Percentiles rank a stretch among this genome's conserved stretches.
Evolutionary conservation across 192 early-diverging fungal genomes (phyloP).

Genomic region (Gaertneriomyces sp.): DNA sequence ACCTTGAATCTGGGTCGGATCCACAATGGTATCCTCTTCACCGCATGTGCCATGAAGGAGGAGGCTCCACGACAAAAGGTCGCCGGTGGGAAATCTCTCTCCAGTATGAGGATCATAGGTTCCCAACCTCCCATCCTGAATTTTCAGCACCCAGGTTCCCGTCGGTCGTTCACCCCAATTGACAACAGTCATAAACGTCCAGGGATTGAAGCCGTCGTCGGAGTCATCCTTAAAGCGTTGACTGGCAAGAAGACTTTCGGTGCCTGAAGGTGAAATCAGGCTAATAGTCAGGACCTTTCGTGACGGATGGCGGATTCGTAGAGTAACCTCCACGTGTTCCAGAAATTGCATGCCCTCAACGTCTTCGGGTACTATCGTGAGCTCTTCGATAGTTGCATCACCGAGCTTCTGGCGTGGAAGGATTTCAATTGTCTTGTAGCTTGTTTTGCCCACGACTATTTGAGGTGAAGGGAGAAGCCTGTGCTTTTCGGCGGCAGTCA

Average conservation of each 20-base stretch:
- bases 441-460: constrained; percentile 36
- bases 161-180: constrained; percentile 48
- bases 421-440: constrained; percentile 43
- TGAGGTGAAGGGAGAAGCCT: constrained; percentile 62
- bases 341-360: constrained; percentile 49
- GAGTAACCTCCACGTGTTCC: constrained; percentile 82
- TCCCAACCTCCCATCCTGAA: constrained; percentile 31
- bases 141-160: constrained; percentile 42
- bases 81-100: constrained; percentile 17
- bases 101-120: constrained; percentile 19
- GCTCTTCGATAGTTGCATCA: background rate
- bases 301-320: constrained; percentile 68
- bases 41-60: constrained; percentile 29
- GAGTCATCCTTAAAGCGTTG: constrained; percentile 38
- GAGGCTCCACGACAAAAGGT: constrained; percentile 28
- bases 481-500: constrained; percentile 69
- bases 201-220: constrained; percentile 42
- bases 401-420: constrained; percentile 24
- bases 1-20: constrained; percentile 12
- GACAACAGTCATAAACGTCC: constrained; percentile 56
- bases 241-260: constrained; percentile 44
- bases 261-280: constrained; percentile 38
- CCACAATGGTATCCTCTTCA: constrained; percentile 21
- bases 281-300: constrained; percentile 38
- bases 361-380: constrained; percentile 43